phyloP scores from a whole-genome alignment of 352 stramenopile species.

The Phytophthora aleatoria region DNA sequence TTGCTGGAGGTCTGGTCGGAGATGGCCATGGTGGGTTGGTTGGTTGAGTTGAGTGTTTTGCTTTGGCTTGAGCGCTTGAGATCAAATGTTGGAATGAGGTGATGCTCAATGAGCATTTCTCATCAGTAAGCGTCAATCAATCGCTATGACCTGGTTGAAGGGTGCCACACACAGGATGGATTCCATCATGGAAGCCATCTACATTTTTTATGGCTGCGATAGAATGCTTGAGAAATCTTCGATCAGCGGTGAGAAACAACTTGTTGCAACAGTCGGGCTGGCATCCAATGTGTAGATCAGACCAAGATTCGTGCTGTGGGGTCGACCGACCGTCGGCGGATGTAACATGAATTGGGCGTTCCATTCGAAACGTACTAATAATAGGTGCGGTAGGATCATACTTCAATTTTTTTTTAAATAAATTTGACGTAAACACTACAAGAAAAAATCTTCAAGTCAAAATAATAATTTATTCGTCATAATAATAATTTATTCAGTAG shows the following conservation, averaged over 20 bases:
- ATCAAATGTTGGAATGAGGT: slow-evolving; percentile 25
- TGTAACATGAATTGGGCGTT: too few relatives aligned
- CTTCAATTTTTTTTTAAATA: too few relatives aligned
- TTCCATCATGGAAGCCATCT: slow-evolving; percentile 1
- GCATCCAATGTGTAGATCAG: background rate
- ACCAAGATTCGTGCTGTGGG: too few relatives aligned
- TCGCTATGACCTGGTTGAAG: background rate
- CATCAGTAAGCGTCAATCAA: background rate
- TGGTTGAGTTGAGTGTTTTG: background rate
- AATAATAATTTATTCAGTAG: too few relatives aligned
- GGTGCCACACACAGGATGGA: background rate
- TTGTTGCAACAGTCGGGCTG: background rate
- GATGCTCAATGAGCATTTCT: background rate
- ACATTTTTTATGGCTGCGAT: slow-evolving; percentile 16
- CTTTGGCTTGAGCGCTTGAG: slow-evolving; percentile 2
- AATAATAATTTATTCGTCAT: too few relatives aligned
- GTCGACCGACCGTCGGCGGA: too few relatives aligned
- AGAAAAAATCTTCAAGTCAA: too few relatives aligned
- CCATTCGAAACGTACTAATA: too few relatives aligned
- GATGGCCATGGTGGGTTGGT: slow-evolving; percentile 28
- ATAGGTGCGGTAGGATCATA: too few relatives aligned
- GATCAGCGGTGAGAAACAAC: slow-evolving; percentile 7
- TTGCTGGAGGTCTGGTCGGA: slow-evolving; percentile 25
- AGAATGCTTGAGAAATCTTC: slow-evolving; percentile 23
- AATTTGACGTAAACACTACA: too few relatives aligned